Base-by-base conservation (phyloP, 163 green algal genomes). In the Botryococcus braunii region DNA sequence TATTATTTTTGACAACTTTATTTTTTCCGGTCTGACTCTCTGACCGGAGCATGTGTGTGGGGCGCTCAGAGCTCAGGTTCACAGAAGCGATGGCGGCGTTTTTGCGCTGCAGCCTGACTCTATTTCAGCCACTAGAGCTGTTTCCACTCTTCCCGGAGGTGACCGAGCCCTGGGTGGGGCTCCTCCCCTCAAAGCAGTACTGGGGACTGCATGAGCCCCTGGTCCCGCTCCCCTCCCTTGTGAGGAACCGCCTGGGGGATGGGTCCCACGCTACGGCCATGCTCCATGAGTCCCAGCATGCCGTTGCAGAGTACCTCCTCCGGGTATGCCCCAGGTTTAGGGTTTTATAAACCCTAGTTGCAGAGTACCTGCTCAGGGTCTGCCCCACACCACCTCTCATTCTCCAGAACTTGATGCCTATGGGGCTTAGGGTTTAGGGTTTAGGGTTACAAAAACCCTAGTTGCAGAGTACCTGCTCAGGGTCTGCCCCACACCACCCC, bases 41-140 rank as follows among this genome's bases (percentile, higher is more conserved):
- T n/a, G n/a, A n/a, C n/a, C n/a, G n/a, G n/a, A n/a, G n/a, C n/a
- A n/a, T n/a, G n/a, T n/a, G n/a, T n/a, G n/a, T 52, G 43, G 13
- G 43, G 56, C 25, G 41, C 40, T 61, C 67, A 81, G 74, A 81
- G 58, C 48, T 71, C 32, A 48, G 64, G 5, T 85, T 83, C 70
- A 38, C 67, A 25, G 70, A 79, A 67, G 81, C 79, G 4, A 70
- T 83, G 48, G 41, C 68, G 1, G 68, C 61, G 9, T 71, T 85
- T 62, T 68, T 75, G 43, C 68, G 59, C 23, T 84, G 75, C 77
- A 72, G 56, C 65, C 55, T 70, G 2, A 55, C 66, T 25, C 63
- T 74, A 4, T 81, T 88, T 49, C 80, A 87, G 69, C 79, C 79
- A 2, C 31, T 56, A n/a, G 71, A 87, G 76, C 74, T 88, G 7